Base-by-base conservation (phyloP, 176 grass and related monocot species). In the Stipa capillata region DNA sequence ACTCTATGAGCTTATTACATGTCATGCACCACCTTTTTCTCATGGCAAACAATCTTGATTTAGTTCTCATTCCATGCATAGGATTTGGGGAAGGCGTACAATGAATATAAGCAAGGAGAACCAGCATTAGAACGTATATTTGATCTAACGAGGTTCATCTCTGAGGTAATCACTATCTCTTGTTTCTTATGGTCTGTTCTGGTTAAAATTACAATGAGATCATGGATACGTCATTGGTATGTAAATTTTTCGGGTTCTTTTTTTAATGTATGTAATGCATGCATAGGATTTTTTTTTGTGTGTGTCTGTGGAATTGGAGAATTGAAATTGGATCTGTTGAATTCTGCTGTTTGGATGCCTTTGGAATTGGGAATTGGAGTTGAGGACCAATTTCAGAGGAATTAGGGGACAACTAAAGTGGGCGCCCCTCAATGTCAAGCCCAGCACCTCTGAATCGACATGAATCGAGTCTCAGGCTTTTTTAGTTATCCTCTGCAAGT, bases 71-170 rank as follows among this genome's bases (percentile, higher is more conserved):
- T 65, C 47, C 21, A 69, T 63, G 65, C 28, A 28, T 80, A 96
- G 93, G 93, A 91, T 73, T 67, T 87, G 17, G 93, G 93, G 28
- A 96, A 96, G 79, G 93, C 93, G 47, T 92, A 85, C 32, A 96
- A 92, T 87, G 93, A 96, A 76, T 83, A 92, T 83, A 96, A 96
- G 74, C 89, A 92, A 85, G 93, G 89, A 73, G 84, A 96, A 29
- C 89, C 93, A 81, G 87, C 89, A 40, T 66, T 96, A 76, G 84
- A 96, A 50, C 87, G 87, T 37, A 87, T 96, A 69, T 87, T 92
- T 87, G 84, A 96, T 83, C 79, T 92, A 32, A 90, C 83, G 49
- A 90, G 82, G 74, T 96, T 92, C 72, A 71, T 72, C 13, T 85
- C 81, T 73, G 88, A 96, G 93, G 93, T 96, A 83, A 25, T 61